phyloP scores from a whole-genome alignment of 805 yeast genomes.

The Peterozyma toletana region DNA sequence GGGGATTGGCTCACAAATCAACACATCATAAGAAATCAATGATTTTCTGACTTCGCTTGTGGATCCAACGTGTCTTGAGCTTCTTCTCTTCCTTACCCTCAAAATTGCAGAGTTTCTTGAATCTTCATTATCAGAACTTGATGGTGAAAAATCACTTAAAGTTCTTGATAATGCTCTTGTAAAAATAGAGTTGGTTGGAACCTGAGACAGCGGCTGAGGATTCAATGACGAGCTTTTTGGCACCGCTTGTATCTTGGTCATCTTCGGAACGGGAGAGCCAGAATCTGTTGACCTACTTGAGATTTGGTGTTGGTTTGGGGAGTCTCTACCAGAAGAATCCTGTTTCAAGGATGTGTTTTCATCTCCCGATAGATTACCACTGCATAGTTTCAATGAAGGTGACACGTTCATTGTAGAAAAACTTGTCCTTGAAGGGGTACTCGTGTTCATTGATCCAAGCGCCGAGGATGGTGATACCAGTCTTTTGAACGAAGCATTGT shows the following conservation, averaged over 20 bases:
- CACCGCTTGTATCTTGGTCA: not conserved
- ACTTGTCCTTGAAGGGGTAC: slow-evolving; percentile 6
- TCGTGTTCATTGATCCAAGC: not conserved
- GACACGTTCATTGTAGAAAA: not conserved
- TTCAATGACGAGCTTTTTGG: not conserved
- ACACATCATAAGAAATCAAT: slow-evolving; percentile 37
- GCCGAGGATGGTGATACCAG: slow-evolving; percentile 34
- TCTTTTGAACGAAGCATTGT: slow-evolving; percentile 34
- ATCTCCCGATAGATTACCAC: slow-evolving; percentile 26
- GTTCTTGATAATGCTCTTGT: slow-evolving; percentile 15
- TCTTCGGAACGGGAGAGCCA: slow-evolving; percentile 8
- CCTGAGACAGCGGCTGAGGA: not conserved
- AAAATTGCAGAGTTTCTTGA: slow-evolving; percentile 39
- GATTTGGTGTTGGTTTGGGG: slow-evolving; percentile 18
- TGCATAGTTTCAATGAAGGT: slow-evolving; percentile 6
- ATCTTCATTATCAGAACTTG: slow-evolving; percentile 63
- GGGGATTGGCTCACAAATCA: slow-evolving; percentile 84
- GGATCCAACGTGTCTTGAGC: slow-evolving; percentile 30
- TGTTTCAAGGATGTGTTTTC: slow-evolving; percentile 12
- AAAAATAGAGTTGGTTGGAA: slow-evolving; percentile 5
- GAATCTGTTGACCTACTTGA: slow-evolving; percentile 7
- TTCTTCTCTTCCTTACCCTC: slow-evolving; percentile 46
- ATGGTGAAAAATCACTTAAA: slow-evolving; percentile 32
- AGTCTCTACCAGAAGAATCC: slow-evolving; percentile 24
- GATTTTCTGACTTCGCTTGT: slow-evolving; percentile 12